Base-by-base conservation (phyloP, 2,329 filamentous ascomycete genomes). In the Cladophialophora yegresii region DNA sequence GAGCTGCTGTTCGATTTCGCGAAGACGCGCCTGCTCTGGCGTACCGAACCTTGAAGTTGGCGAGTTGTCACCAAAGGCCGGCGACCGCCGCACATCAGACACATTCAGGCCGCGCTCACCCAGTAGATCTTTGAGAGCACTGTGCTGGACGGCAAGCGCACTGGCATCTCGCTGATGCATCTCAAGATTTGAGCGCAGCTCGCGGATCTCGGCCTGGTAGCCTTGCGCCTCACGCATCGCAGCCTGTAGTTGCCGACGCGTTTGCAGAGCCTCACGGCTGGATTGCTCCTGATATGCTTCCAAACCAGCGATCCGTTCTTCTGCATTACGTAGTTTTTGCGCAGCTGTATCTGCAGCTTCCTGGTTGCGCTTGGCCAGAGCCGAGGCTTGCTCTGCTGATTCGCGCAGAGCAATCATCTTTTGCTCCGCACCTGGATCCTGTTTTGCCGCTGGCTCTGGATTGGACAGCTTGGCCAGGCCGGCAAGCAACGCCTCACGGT, bases 231-330 rank as follows among this genome's bases (percentile, higher is more conserved):
- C 93, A 69, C 89, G 89, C 75, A 96, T 83, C 4, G 91, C 87
- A 28, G 87, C 84, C 75, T 98, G 95, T 59, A 99, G 84, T 74
- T 98, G 93, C 74, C 95, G 89, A 61, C 95, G 87, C 69, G 98
- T 92, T 40, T 88, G 87, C 61, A 99, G 87, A 55, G 92, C 92
- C 77, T 99, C 96, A 51, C 95, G 87, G 77, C 93, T 98, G 3
- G 93, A 90, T 77, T 99, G 95, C 75, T 99, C 95, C 78, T 99
- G 95, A 76, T 98, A 98, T 30, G 92, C 91, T 76, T 99, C 95
- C 3, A 99, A 84, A 6, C 95, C 95, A 4, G 95, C 96, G 75
- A 99, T 98, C 49, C 95, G 88, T 79, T 98, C 96, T 78, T 99
- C 96, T 3, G 95, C 95, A 64, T 89, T 89, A 59, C 95, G 89